Evolutionary conservation across 139 green algal genomes (phyloP).

Genomic region (Closterium sp.): DNA sequence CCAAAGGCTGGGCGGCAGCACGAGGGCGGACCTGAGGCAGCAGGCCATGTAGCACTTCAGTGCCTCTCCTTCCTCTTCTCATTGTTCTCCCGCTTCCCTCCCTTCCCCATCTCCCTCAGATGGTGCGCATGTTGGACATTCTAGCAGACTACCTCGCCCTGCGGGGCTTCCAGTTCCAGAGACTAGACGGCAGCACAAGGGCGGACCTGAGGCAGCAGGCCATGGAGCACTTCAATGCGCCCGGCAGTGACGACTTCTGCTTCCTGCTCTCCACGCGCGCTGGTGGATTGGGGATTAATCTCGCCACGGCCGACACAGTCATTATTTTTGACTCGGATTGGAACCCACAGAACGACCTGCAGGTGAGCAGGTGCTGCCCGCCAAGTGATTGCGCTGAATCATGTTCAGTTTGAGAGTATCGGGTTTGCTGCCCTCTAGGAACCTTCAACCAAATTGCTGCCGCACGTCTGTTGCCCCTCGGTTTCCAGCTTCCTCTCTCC

Average conservation of each 20-base stretch:
- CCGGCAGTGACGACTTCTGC: constrained; percentile 82
- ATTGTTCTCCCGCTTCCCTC: too few species aligned
- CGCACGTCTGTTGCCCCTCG: too few species aligned
- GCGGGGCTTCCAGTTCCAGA: constrained; percentile 81
- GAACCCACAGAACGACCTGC: constrained; percentile 78
- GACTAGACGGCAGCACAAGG: constrained; percentile 87
- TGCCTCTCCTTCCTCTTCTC: too few species aligned
- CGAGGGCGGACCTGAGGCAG: constrained; percentile 68
- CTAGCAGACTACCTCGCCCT: constrained; percentile 89
- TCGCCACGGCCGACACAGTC: constrained; percentile 80
- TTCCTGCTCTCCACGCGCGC: constrained; percentile 92
- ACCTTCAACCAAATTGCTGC: too few species aligned
- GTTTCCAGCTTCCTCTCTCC: too few species aligned
- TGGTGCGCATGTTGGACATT: constrained; percentile 94
- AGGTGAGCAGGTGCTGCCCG: constrained; percentile 24
- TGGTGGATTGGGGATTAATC: constrained; percentile 87
- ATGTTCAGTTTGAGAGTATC: too few species aligned
- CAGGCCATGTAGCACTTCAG: constrained; percentile 95
- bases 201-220: constrained; percentile 70
- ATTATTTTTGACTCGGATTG: constrained; percentile 78
- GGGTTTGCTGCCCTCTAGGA: too few species aligned
- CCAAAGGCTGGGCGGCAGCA: constrained; percentile 91
- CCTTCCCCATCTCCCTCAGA: constrained; percentile 50
- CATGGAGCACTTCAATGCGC: constrained; percentile 96
- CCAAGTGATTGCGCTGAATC: too few species aligned